Conservation (phyloP, 257 asterid species). For the Rauvolfia tetraphylla region DNA sequence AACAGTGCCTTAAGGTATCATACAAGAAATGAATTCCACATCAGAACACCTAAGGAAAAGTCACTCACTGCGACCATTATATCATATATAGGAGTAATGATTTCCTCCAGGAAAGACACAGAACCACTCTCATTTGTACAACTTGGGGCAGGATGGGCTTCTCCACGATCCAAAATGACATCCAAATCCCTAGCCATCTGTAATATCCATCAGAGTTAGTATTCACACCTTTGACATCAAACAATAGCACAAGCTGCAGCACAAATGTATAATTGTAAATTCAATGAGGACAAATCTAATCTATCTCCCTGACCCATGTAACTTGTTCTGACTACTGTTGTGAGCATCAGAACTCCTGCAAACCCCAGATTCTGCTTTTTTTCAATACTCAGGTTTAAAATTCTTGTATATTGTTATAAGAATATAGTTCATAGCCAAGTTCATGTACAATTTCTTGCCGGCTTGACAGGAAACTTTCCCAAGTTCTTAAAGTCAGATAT, state of each 20-base stretch:
- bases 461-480: neutral
- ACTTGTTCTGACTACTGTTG: neutral
- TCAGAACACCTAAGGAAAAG: neutral
- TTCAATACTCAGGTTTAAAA: neutral
- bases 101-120: slow-evolving; percentile 67
- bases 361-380: neutral
- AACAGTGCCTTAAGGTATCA: neutral
- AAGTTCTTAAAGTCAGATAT: neutral
- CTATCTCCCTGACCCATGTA: neutral
- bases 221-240: neutral
- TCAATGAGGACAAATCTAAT: neutral
- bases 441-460: neutral
- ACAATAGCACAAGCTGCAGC: neutral
- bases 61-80: slow-evolving; percentile 51
- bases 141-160: slow-evolving; percentile 55
- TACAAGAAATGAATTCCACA: neutral
- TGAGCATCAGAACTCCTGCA: neutral
- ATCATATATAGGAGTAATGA: slow-evolving; percentile 64
- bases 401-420: neutral
- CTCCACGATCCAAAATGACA: slow-evolving; percentile 80
- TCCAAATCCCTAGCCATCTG: slow-evolving; percentile 97
- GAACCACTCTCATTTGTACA: slow-evolving; percentile 53
- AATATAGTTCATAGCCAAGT: neutral
- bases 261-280: neutral
- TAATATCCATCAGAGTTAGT: slow-evolving; percentile 16